Percentiles rank a stretch among this genome's conserved stretches.
phyloP scores from a whole-genome alignment of 306 rosid genomes.

The Ammopiptanthus mongolicus region DNA sequence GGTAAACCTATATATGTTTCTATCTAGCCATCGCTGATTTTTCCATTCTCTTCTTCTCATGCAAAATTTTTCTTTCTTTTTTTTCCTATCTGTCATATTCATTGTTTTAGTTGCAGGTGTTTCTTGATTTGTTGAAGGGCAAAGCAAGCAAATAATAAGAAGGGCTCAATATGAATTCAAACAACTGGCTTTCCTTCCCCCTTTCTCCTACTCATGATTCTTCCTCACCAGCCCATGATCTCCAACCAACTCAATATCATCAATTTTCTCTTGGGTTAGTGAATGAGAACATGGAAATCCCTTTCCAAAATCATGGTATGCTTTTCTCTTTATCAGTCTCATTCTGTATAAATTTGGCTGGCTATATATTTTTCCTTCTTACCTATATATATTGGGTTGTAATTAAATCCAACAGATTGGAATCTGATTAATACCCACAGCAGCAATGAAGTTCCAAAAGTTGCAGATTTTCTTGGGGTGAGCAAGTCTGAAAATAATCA shows the following conservation, averaged over 20 bases:
- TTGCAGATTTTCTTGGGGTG: constrained; percentile 98
- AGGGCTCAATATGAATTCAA: constrained; percentile 77
- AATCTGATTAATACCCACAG: constrained; percentile 55
- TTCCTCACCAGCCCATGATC: constrained; percentile 60
- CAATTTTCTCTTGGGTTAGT: constrained; percentile 84
- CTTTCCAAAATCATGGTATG: constrained; percentile 78
- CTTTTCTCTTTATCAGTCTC: not conserved
- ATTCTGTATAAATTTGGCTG: not conserved
- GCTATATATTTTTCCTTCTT: not conserved
- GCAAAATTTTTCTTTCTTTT: not conserved
- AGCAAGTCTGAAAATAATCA: constrained; percentile 72
- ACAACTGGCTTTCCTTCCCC: constrained; percentile 98
- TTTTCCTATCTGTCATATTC: not conserved
- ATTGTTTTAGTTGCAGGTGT: constrained; percentile 36
- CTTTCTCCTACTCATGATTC: constrained; percentile 82
- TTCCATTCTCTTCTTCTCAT: not conserved
- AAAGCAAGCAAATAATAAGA: not conserved
- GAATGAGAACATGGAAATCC: constrained; percentile 67
- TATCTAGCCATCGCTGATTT: not conserved
- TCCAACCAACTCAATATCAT: constrained; percentile 68
- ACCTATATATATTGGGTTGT: not conserved
- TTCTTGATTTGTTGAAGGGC: constrained; percentile 25
- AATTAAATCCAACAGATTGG: constrained; percentile 57
- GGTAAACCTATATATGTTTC: constrained; percentile 10
- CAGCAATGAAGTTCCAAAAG: constrained; percentile 66